Evolutionary conservation across 1,139 yeast species (phyloP).

Genomic region (Saccharomyces hybrid): DNA sequence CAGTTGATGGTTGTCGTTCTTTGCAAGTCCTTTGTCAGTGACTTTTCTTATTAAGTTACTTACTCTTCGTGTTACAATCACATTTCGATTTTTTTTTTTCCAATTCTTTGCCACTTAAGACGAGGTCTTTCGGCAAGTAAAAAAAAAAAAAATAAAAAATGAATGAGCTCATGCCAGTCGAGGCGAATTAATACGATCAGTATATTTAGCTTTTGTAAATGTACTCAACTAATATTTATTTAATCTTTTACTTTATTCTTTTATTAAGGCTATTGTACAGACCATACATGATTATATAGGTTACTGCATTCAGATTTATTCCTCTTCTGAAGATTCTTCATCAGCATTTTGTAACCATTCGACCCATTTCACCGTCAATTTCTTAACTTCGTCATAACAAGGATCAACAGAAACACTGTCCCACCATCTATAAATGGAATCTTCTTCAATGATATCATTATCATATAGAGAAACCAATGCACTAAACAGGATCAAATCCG

Average conservation of each 20-base stretch:
- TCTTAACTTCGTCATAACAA: constrained; percentile 44
- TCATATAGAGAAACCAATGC: constrained; percentile 69
- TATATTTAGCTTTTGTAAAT: neutral
- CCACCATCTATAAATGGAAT: constrained; percentile 79
- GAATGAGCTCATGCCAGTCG: neutral
- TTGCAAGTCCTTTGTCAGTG: neutral
- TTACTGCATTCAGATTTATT: constrained; percentile 3
- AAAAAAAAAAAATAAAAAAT: neutral
- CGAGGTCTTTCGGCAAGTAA: constrained; percentile 1
- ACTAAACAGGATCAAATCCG: constrained; percentile 40
- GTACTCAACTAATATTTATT: neutral
- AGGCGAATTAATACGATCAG: neutral
- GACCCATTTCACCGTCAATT: constrained; percentile 61
- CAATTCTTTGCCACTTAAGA: neutral
- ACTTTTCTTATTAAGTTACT: constrained; percentile 39
- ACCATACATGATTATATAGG: neutral
- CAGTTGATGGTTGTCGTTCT: neutral
- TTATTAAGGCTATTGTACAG: neutral
- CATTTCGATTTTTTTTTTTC: neutral
- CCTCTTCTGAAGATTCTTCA: constrained; percentile 48
- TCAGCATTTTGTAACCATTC: constrained; percentile 87
- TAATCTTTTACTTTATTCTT: neutral
- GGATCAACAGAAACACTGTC: constrained; percentile 39
- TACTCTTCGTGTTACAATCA: constrained; percentile 43
- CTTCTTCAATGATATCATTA: constrained; percentile 74